Conservation (phyloP, 2,329 filamentous ascomycete genomes). For the Tolypocladium tropicale region DNA sequence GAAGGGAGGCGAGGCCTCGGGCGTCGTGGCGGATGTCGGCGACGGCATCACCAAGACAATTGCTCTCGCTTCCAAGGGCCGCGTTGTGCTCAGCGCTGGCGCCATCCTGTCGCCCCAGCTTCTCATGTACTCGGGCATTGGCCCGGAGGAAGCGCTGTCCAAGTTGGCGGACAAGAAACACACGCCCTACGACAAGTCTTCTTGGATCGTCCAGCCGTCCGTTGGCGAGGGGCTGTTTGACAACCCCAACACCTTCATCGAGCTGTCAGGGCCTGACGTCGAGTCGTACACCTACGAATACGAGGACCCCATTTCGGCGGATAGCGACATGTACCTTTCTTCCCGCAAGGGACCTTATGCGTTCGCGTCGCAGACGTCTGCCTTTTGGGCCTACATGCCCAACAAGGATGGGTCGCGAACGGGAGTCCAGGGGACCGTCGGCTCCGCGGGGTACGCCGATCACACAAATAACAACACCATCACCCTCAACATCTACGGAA, state of each 20-base stretch:
- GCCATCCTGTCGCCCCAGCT: conserved; percentile 28
- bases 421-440: conserved; percentile 43
- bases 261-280: conserved; percentile 29
- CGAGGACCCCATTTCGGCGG: conserved; percentile 26
- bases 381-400: conserved; percentile 39
- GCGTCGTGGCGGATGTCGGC: conserved; percentile 26
- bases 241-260: conserved; percentile 45
- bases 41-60: conserved; percentile 20
- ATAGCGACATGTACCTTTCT: conserved; percentile 35
- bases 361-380: conserved; percentile 40
- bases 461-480: conserved; percentile 34
- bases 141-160: conserved; percentile 21
- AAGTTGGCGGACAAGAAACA: conserved; percentile 11
- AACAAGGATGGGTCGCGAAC: conserved; percentile 29
- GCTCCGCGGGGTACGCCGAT: conserved; percentile 31
- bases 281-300: conserved; percentile 39
- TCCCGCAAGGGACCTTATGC: conserved; percentile 39
- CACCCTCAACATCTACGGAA: conserved; percentile 47
- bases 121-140: conserved; percentile 34
- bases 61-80: conserved; percentile 9
- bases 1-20: conserved; percentile 25
- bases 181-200: conserved; percentile 15
- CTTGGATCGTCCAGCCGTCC: conserved; percentile 37
- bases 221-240: conserved; percentile 43
- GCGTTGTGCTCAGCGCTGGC: conserved; percentile 30